Conservation (phyloP, 2,329 filamentous ascomycete genomes). For the Colletotrichum sp. region DNA sequence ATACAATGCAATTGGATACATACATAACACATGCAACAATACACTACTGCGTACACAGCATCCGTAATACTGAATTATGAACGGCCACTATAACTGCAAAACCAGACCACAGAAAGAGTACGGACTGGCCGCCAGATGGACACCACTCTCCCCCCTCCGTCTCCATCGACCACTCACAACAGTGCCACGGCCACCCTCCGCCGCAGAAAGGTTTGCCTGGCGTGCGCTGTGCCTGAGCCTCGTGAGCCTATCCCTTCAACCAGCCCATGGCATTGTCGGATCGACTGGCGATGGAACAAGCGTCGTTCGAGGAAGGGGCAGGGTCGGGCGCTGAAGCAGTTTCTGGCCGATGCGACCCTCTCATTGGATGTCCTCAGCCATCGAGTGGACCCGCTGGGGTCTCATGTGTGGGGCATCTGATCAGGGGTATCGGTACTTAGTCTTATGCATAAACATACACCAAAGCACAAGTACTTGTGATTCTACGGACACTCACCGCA, state of each 20-base stretch:
- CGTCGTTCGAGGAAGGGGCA: slow-evolving; percentile 33
- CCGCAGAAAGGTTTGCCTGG: not conserved
- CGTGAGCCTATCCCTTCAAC: slow-evolving; percentile 1
- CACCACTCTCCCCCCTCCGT: not conserved
- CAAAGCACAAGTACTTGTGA: not conserved
- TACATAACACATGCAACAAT: not conserved
- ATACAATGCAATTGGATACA: not conserved
- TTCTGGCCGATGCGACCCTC: not conserved
- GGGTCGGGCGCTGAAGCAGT: slow-evolving; percentile 22
- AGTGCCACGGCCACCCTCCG: not conserved
- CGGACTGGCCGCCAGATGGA: not conserved
- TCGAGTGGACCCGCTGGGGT: not conserved
- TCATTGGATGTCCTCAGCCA: not conserved
- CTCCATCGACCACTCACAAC: not conserved
- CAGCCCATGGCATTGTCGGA: slow-evolving; percentile 37
- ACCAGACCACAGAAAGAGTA: not conserved
- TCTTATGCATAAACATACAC: not conserved
- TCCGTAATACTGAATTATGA: not conserved
- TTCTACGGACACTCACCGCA: not conserved
- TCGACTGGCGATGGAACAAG: slow-evolving; percentile 42
- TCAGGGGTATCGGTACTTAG: not conserved
- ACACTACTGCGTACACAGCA: not conserved
- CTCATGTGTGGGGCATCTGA: not conserved
- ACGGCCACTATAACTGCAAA: not conserved
- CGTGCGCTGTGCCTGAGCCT: not conserved